A percentile compares a stretch with the other conserved stretches of the same genome.
Conservation (phyloP, 495 filamentous ascomycete genomes). For the Xylaria telfairii region DNA sequence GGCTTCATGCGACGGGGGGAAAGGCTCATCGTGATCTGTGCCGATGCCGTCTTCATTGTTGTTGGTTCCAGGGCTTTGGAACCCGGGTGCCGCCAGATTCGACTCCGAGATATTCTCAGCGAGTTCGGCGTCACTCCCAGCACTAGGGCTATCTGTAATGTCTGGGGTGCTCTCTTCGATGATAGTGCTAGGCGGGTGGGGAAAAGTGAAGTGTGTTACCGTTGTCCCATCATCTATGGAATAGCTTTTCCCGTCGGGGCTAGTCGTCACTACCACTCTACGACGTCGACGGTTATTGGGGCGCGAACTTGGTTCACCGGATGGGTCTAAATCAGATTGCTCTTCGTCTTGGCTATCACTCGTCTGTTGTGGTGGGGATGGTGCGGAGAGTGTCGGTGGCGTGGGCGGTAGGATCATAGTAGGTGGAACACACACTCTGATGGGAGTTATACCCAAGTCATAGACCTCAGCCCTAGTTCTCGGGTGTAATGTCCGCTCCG, state of each 20-base stretch:
- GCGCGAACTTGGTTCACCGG: neutral
- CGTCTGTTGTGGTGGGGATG: no score
- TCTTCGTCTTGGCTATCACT: neutral
- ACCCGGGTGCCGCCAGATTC: neutral
- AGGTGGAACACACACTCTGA: neutral
- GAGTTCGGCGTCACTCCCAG: neutral
- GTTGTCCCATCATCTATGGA: neutral
- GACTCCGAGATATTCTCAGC: neutral
- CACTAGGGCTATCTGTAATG: neutral
- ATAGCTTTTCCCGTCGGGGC: neutral
- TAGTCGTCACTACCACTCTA: neutral
- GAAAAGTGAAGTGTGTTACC: no score
- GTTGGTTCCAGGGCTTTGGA: neutral
- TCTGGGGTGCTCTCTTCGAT: neutral
- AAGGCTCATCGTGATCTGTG: neutral
- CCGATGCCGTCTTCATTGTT: neutral
- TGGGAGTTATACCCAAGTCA: neutral
- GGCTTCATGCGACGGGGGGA: no score
- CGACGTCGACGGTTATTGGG: neutral
- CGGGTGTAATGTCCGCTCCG: neutral
- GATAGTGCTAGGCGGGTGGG: slow-evolving; percentile 13
- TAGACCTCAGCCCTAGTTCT: neutral
- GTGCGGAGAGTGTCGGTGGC: no score
- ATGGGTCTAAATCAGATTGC: neutral
- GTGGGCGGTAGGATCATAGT: neutral